A percentile compares a stretch with the other conserved stretches of the same genome.
Conservation (phyloP, 129 eudicot genomes). For the Lonicera japonica region DNA sequence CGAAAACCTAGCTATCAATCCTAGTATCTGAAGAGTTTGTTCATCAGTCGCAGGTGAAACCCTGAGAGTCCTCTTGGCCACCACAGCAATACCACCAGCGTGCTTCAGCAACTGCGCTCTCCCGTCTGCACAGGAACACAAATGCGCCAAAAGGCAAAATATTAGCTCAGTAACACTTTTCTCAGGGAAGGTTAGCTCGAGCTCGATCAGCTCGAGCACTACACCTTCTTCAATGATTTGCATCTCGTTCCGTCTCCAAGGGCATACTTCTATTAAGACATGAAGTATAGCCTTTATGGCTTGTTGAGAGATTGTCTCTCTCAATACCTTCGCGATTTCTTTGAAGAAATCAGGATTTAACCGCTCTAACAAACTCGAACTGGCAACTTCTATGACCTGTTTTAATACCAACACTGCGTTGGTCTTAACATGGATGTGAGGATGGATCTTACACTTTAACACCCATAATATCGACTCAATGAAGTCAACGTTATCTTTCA, state of each 20-base stretch:
- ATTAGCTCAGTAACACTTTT: conserved; percentile 7
- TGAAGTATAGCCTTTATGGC: background rate
- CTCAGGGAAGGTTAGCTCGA: background rate
- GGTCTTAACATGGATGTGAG: background rate
- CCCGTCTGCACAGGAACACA: conserved; percentile 22
- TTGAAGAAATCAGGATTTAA: conserved; percentile 11
- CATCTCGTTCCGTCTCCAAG: conserved; percentile 7
- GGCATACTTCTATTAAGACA: conserved; percentile 5
- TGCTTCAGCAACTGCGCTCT: conserved; percentile 10
- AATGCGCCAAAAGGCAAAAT: conserved; percentile 15
- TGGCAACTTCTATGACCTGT: conserved; percentile 3
- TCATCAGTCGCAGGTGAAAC: conserved; percentile 18
- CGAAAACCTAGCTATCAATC: background rate
- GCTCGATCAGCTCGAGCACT: conserved; percentile 10
- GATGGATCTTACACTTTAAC: background rate
- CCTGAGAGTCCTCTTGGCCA: conserved; percentile 18
- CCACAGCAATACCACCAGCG: conserved; percentile 9
- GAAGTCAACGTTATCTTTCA: conserved; percentile 1
- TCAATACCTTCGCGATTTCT: background rate
- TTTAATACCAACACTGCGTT: background rate
- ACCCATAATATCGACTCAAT: conserved; percentile 12
- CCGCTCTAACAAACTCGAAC: conserved; percentile 7
- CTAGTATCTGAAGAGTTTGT: conserved; percentile 10
- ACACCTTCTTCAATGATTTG: conserved; percentile 13
- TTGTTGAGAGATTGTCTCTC: background rate